These are phyloP conservation scores for Aspergillus amoenus DNA, from an alignment of 2,329 filamentous ascomycete species.

Conservation along the genomic window DNA sequence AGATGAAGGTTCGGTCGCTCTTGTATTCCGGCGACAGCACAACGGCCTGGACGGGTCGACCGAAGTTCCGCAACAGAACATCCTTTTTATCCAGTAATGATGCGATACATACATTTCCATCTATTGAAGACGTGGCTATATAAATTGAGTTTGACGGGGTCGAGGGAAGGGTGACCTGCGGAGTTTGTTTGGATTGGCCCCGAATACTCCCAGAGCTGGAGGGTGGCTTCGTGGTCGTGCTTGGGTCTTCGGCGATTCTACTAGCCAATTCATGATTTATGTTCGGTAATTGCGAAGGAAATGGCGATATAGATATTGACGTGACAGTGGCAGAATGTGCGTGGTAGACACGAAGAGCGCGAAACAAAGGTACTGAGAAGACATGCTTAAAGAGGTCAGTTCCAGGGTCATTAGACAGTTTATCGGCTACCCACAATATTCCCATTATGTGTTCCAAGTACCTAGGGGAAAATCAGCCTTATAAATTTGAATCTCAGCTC, in stretches of 20 bases:
- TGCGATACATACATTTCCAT: constrained; percentile 91
- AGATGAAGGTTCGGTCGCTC: constrained; percentile 82
- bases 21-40: constrained; percentile 95
- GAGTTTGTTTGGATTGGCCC: constrained; percentile 25
- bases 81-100: constrained; percentile 86
- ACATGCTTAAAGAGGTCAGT: constrained; percentile 64
- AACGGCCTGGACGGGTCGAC: constrained; percentile 85
- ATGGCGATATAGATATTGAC: constrained; percentile 84
- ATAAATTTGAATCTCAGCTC: constrained; percentile 1
- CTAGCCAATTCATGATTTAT: constrained; percentile 38
- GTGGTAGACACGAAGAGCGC: constrained; percentile 80
- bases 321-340: constrained; percentile 92
- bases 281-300: constrained; percentile 60
- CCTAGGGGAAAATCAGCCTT: constrained; percentile 54
- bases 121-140: constrained; percentile 89
- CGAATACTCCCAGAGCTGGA: constrained; percentile 32
- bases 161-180: constrained; percentile 55
- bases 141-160: constrained; percentile 88
- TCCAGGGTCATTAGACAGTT: neutral
- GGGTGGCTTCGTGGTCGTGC: constrained; percentile 23
- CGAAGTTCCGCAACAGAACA: constrained; percentile 89
- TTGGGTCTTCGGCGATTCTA: constrained; percentile 31
- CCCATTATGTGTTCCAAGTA: constrained; percentile 92
- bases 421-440: constrained; percentile 70
- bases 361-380: constrained; percentile 76